These are phyloP conservation scores for Pontederia crassipes DNA, from an alignment of 176 grass and related monocot genomes.

Conservation along the genomic window DNA sequence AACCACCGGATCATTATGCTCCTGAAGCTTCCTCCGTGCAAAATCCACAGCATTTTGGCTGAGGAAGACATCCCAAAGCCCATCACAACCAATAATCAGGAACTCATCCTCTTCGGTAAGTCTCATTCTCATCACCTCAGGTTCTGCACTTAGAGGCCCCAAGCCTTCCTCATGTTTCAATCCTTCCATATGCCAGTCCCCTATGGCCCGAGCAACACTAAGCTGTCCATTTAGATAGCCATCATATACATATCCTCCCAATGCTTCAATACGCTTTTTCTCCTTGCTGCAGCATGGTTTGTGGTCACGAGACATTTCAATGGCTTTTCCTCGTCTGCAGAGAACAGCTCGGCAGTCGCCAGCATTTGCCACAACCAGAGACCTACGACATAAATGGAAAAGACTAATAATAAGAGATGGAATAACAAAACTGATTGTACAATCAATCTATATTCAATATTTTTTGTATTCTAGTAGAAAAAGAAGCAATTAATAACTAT, in stretches of 20 bases:
- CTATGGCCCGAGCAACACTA: conserved; percentile 67
- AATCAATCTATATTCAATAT: too few relatives aligned
- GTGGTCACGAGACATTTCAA: conserved; percentile 84
- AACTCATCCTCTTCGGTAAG: conserved; percentile 83
- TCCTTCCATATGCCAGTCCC: conserved; percentile 93
- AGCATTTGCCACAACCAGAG: conserved; percentile 82
- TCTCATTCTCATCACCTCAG: conserved; percentile 58
- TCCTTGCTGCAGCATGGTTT: conserved; percentile 68
- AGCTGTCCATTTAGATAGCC: conserved; percentile 79
- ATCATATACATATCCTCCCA: conserved; percentile 66
- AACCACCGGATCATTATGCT: conserved; percentile 57
- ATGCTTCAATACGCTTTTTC: conserved; percentile 55
- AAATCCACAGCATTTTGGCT: conserved; percentile 93
- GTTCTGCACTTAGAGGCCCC: conserved; percentile 68
- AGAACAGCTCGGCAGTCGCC: conserved; percentile 91
- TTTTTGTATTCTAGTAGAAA: too few relatives aligned
- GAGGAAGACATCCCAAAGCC: conserved; percentile 89
- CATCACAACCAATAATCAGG: conserved; percentile 87
- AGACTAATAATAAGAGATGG: not conserved
- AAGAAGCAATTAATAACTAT: not conserved
- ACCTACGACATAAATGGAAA: conserved; percentile 32
- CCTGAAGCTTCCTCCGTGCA: conserved; percentile 76
- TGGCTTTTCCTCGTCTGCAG: conserved; percentile 59
- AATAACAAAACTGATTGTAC: too few relatives aligned
- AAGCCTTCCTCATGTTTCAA: conserved; percentile 45